Evolutionary conservation across 768 basidiomycete species (phyloP).

Genomic region (Psilocybe sp.): DNA sequence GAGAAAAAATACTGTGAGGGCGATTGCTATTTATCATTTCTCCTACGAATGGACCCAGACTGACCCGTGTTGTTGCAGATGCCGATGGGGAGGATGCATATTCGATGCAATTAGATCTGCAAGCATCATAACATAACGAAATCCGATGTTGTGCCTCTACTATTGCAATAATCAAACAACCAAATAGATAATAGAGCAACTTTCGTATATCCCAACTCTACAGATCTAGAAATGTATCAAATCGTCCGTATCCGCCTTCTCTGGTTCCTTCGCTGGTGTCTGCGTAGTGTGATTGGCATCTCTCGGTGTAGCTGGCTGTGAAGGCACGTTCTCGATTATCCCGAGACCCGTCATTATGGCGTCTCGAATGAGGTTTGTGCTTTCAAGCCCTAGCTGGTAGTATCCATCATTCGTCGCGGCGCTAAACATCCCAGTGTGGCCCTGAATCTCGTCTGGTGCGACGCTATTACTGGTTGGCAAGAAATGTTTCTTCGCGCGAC

Average conservation of each 20-base stretch:
- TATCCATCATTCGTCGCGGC: constrained; percentile 84
- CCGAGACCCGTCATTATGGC: constrained; percentile 38
- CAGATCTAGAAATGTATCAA: constrained; percentile 11
- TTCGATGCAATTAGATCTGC: constrained; percentile 65
- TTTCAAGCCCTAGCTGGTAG: constrained; percentile 76
- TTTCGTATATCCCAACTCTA: neutral
- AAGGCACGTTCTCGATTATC: constrained; percentile 6
- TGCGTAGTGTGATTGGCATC: neutral
- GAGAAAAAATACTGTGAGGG: constrained; percentile 88
- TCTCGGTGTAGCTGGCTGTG: neutral
- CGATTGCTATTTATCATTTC: neutral
- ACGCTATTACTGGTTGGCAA: constrained; percentile 61
- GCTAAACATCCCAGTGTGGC: constrained; percentile 88
- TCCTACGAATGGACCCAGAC: neutral
- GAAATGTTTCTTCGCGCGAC: constrained; percentile 53
- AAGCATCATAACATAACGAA: neutral
- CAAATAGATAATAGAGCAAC: neutral
- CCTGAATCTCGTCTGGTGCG: constrained; percentile 74
- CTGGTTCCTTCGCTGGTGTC: constrained; percentile 1
- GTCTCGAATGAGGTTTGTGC: constrained; percentile 59
- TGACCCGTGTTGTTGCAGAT: constrained; percentile 42
- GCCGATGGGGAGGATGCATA: constrained; percentile 96
- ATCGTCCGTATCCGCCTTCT: constrained; percentile 6
- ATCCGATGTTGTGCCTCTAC: neutral
- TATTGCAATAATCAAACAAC: neutral